phyloP scores from a whole-genome alignment of 2,329 filamentous ascomycete species.

The Penicillium sp. region DNA sequence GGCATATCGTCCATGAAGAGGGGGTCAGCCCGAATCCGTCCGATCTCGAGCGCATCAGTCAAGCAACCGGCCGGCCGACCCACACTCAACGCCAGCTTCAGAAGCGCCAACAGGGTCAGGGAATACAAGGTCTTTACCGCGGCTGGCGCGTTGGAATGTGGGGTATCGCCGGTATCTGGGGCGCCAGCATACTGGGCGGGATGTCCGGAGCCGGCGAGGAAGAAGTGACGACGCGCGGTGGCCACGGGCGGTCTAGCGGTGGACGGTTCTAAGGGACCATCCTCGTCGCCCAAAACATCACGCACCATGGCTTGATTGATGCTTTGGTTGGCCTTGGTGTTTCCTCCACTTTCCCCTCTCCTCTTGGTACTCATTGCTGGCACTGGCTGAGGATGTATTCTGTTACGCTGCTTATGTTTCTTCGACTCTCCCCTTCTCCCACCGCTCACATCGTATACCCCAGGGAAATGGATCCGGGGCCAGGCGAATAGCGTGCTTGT shows the following conservation, averaged over 20 bases:
- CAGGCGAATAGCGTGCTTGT: constrained; percentile 15
- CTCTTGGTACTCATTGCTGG: background rate
- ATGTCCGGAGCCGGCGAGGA: constrained; percentile 37
- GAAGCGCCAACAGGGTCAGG: constrained; percentile 53
- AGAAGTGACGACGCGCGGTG: constrained; percentile 28
- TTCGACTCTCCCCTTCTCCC: constrained; percentile 19
- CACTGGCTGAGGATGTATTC: background rate
- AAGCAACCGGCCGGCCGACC: constrained; percentile 38
- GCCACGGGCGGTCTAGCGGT: constrained; percentile 25
- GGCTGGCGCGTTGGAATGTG: constrained; percentile 58
- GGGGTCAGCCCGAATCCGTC: constrained; percentile 52
- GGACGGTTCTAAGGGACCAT: constrained; percentile 29
- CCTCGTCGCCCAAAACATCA: background rate
- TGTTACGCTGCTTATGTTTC: constrained; percentile 9
- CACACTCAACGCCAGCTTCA: constrained; percentile 31
- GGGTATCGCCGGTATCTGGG: constrained; percentile 57
- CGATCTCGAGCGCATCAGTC: constrained; percentile 43
- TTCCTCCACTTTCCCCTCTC: background rate
- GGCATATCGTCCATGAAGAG: constrained; percentile 79
- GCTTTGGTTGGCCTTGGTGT: background rate
- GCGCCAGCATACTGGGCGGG: constrained; percentile 46
- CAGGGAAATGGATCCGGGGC: constrained; percentile 20
- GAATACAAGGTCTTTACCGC: constrained; percentile 55
- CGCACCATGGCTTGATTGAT: background rate
- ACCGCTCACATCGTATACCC: constrained; percentile 25